Percentiles rank a stretch among this genome's conserved stretches.
Evolutionary conservation across 2,329 filamentous ascomycete species (phyloP).

Genomic region (Rutstroemia sp.): DNA sequence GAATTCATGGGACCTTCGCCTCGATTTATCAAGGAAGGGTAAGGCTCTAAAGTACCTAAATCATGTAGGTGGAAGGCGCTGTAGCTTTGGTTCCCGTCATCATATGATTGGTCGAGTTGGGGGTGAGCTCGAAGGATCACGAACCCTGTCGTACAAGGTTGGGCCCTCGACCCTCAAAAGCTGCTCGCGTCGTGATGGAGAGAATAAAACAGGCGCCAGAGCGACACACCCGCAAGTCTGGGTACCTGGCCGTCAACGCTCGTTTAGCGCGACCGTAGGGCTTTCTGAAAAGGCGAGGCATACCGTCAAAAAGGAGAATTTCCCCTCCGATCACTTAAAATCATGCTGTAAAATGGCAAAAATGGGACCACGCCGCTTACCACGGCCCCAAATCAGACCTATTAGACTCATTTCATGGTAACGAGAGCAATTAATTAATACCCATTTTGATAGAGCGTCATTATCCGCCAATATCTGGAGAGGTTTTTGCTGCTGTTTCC

Average conservation of each 20-base stretch:
- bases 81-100: conserved; percentile 6
- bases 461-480: not conserved
- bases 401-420: not conserved
- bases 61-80: conserved; percentile 9
- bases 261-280: conserved; percentile 9
- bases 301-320: conserved; percentile 4
- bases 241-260: conserved; percentile 28
- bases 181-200: conserved; percentile 6
- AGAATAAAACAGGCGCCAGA: conserved; percentile 11
- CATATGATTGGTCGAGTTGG: conserved; percentile 10
- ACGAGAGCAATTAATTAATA: conserved; percentile 1
- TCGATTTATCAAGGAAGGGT: conserved; percentile 18
- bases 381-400: conserved; percentile 7
- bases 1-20: conserved; percentile 22
- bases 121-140: conserved; percentile 5
- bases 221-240: conserved; percentile 26
- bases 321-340: conserved; percentile 4
- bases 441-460: conserved; percentile 1
- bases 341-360: no score
- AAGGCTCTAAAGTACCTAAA: conserved; percentile 24
- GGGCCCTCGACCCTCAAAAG: conserved; percentile 1
- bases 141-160: conserved; percentile 7
- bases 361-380: conserved; percentile 2
- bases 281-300: conserved; percentile 7
- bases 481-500: not conserved